Percentiles rank a stretch among this genome's conserved stretches.
Evolutionary conservation across 78 protist species (phyloP).

Genomic region (Mantamonas sphyraenae): DNA sequence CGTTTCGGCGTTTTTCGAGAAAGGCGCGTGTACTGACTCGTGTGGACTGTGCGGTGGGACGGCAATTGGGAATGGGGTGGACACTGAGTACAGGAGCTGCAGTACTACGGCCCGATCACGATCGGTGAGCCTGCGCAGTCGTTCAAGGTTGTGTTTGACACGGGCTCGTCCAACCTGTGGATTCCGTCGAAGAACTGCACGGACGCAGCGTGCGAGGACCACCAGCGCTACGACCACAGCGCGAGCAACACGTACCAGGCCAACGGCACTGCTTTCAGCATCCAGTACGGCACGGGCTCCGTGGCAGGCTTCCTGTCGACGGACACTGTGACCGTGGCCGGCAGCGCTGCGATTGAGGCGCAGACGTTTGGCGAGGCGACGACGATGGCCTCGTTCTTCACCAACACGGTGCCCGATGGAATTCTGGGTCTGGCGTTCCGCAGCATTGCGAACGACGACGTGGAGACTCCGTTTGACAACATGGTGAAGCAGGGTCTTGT

Average conservation of each 20-base stretch:
- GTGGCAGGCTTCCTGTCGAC: constrained; percentile 27
- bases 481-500: constrained; percentile 59
- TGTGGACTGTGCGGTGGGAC: too few relatives aligned
- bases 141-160: constrained; percentile 91
- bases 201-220: neutral
- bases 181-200: constrained; percentile 24
- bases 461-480: constrained; percentile 73
- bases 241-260: constrained; percentile 12
- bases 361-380: constrained; percentile 37
- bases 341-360: neutral
- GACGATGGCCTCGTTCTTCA: neutral
- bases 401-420: neutral
- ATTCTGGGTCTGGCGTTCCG: constrained; percentile 82
- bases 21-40: too few relatives aligned
- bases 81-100: too few relatives aligned
- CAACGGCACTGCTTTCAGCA: constrained; percentile 30
- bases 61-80: too few relatives aligned
- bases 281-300: constrained; percentile 50
- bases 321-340: constrained; percentile 53
- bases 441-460: constrained; percentile 74
- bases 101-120: constrained; percentile 86
- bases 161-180: constrained; percentile 95
- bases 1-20: too few relatives aligned
- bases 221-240: constrained; percentile 19
- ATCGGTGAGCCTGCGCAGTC: constrained; percentile 93